Evolutionary conservation across 305 asterid genomes (phyloP).

Genomic region (Ruellia speciosa): DNA sequence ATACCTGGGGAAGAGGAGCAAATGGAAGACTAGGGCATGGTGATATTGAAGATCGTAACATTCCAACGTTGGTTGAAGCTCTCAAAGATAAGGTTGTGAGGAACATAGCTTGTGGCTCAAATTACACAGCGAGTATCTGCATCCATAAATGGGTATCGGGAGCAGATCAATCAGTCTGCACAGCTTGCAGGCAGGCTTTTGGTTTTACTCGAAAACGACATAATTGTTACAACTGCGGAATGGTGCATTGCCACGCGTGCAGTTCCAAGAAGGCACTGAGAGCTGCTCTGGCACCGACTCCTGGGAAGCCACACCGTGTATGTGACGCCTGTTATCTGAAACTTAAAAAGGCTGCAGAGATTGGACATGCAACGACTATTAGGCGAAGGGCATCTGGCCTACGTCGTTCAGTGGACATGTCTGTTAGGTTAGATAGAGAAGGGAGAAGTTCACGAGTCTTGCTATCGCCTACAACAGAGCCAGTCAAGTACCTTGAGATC

Average conservation of each 20-base stretch:
- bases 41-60: constrained; percentile 54
- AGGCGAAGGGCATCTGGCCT: constrained; percentile 34
- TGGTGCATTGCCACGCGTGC: constrained; percentile 85
- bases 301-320: constrained; percentile 87
- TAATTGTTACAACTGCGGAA: constrained; percentile 81
- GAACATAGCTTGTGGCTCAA: constrained; percentile 72
- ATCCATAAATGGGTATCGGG: constrained; percentile 88
- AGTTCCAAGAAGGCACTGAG: constrained; percentile 72
- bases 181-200: constrained; percentile 74
- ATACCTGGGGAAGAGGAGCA: constrained; percentile 82
- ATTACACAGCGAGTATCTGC: constrained; percentile 69
- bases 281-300: constrained; percentile 91
- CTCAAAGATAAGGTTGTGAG: constrained; percentile 76
- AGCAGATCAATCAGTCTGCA: constrained; percentile 78
- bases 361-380: constrained; percentile 28
- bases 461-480: constrained; percentile 60
- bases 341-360: constrained; percentile 57
- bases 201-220: constrained; percentile 88
- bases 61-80: constrained; percentile 71
- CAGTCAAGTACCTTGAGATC: constrained; percentile 71
- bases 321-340: constrained; percentile 69
- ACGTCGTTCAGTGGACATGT: constrained; percentile 39
- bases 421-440: constrained; percentile 35
- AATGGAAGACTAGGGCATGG: constrained; percentile 92
- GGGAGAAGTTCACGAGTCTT: constrained; percentile 48